Conservation (phyloP, 1,284 basidiomycete genomes). For the Ustanciosporium gigantosporum region DNA sequence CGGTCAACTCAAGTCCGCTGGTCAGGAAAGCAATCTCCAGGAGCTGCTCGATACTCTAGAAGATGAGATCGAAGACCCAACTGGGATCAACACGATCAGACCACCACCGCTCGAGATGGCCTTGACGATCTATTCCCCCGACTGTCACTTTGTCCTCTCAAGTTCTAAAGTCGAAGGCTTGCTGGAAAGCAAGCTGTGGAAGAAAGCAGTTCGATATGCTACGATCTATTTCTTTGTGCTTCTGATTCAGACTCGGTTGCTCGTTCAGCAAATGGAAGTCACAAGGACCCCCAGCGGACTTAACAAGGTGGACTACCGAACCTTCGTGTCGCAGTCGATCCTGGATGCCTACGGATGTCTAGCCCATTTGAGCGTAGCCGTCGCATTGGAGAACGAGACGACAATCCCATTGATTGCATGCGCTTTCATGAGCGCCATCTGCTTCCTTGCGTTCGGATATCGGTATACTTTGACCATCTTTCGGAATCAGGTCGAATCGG, state of each 20-base stretch:
- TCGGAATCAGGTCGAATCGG: slow-evolving; percentile 21
- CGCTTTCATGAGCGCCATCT: slow-evolving; percentile 28
- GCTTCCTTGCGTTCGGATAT: slow-evolving; percentile 34
- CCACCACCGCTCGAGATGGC: slow-evolving; percentile 38
- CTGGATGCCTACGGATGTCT: slow-evolving; percentile 51
- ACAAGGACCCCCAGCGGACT: slow-evolving; percentile 47
- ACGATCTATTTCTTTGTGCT: slow-evolving; percentile 46
- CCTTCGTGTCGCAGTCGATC: slow-evolving; percentile 47
- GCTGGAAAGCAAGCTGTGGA: slow-evolving; percentile 48
- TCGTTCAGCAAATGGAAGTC: slow-evolving; percentile 60
- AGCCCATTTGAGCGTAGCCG: slow-evolving; percentile 23
- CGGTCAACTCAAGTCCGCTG: slow-evolving; percentile 49
- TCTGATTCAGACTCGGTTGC: slow-evolving; percentile 39
- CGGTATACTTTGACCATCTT: slow-evolving; percentile 26
- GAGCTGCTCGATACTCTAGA: slow-evolving; percentile 51
- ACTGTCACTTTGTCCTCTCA: slow-evolving; percentile 56
- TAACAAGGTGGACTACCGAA: slow-evolving; percentile 45
- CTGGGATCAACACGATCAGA: slow-evolving; percentile 41
- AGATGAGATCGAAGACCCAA: slow-evolving; percentile 40
- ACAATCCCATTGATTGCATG: slow-evolving; percentile 22
- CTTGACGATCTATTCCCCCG: slow-evolving; percentile 50
- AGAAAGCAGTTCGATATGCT: slow-evolving; percentile 45
- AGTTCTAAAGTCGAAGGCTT: slow-evolving; percentile 20
- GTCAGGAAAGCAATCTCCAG: slow-evolving; percentile 9
- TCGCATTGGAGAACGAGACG: slow-evolving; percentile 33